Base-by-base conservation (phyloP, 352 stramenopile species). In the Phytophthora boehmeriae region DNA sequence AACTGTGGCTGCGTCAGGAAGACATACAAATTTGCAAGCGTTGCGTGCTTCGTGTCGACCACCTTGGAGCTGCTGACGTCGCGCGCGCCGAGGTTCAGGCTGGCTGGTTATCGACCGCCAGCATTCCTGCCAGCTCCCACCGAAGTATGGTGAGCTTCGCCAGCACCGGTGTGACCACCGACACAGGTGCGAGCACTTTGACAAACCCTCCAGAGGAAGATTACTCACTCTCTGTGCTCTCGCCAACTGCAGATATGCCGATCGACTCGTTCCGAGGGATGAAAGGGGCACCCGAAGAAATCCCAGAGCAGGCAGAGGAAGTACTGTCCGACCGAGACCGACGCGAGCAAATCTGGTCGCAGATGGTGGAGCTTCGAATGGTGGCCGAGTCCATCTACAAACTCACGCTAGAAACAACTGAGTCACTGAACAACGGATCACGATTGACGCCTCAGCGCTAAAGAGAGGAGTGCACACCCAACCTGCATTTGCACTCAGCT, bases 321-420 rank as follows among this genome's bases (percentile, higher is more conserved):
- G 22, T 39, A 32, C 58, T 69, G 23, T 73, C 63, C 2, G 63
- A 71, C 28, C 50, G 43, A 14, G 54, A 73, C 17, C 53, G 66
- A 4, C 68, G 59, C 10, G 68, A 76, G 34, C 67, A 70, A 17
- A 76, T 72, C 28, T 72, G 67, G 63, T 76, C 67, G 41, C 75
- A 82, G 46, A 83, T 85, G 70, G 73, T 78, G 32, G 71, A 79
- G 51, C 48, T 83, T 36, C 64, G 71, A 16, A 73, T 68, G 54
- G 67, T 79, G 13, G 73, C 70, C 20, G 67, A 85, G 45, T 77
- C 70, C 46, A 77, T 82, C 34, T 85, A 78, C 68, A 69, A 82
- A 27, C 66, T 77, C 41, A 67, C 68, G 1, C 54, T 70, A 8
- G 63, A 76, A 63, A 73, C 63, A 5, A 62, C 54, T 20, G 51